Evolutionary conservation across 1,284 basidiomycete species (phyloP).

Genomic region (Pseudozyma tsukubaensis): DNA sequence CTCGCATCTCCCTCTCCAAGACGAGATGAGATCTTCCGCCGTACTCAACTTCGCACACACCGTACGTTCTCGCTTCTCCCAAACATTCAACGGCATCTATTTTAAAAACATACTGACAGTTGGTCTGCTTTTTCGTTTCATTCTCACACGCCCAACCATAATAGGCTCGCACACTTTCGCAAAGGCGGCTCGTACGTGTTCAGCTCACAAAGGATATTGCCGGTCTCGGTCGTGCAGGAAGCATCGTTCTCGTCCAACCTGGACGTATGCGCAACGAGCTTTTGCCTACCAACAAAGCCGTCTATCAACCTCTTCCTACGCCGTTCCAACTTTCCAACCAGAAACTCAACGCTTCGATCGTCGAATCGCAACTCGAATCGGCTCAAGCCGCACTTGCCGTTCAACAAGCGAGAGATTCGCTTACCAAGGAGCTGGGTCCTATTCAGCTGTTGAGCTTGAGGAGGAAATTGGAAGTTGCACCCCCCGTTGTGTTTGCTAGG

Average conservation of each 20-base stretch:
- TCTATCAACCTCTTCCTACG: constrained; percentile 42
- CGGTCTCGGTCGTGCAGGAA: constrained; percentile 34
- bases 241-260: constrained; percentile 40
- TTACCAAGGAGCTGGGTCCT: constrained; percentile 34
- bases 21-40: constrained; percentile 49
- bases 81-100: neutral
- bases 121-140: neutral
- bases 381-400: constrained; percentile 18
- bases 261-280: constrained; percentile 52
- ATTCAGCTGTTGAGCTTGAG: constrained; percentile 43
- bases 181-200: constrained; percentile 49
- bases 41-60: constrained; percentile 37
- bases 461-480: constrained; percentile 36
- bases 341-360: constrained; percentile 18
- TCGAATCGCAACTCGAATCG: constrained; percentile 29
- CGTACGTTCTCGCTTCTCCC: constrained; percentile 14
- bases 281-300: constrained; percentile 28
- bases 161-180: constrained; percentile 43
- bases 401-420: constrained; percentile 29
- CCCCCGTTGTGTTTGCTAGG: constrained; percentile 30
- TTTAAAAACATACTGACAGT: neutral
- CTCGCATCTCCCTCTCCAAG: neutral
- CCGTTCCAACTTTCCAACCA: constrained; percentile 28
- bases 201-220: constrained; percentile 27
- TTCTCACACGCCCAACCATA: neutral